phyloP scores from a whole-genome alignment of 148 eudicot genomes.

The Cornus controversa region DNA sequence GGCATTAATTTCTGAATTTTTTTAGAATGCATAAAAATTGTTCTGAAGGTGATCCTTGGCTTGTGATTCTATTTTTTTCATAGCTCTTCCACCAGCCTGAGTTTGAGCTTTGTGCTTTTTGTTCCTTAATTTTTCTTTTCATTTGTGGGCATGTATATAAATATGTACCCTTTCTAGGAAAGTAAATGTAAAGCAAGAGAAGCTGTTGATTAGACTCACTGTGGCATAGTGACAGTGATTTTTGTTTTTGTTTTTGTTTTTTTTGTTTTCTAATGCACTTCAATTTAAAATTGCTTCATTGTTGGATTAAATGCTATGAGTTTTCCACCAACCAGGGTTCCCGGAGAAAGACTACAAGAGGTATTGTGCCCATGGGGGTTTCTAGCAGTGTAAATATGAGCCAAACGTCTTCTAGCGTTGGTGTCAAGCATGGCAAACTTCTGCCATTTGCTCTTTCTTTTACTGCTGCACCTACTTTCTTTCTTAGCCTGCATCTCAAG shows the following conservation, averaged over 20 bases:
- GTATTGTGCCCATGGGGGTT: constrained; percentile 27
- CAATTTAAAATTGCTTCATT: neutral
- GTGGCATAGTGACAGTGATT: neutral
- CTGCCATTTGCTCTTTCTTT: constrained; percentile 68
- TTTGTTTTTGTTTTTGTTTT: too few species aligned
- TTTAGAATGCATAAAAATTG: neutral
- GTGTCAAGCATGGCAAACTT: constrained; percentile 39
- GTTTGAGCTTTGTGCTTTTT: neutral
- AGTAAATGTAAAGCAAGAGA: neutral
- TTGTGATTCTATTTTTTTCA: neutral
- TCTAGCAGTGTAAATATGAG: constrained; percentile 25
- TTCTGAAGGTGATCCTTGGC: neutral
- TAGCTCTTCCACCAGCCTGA: neutral
- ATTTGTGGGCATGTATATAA: neutral
- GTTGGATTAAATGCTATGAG: constrained; percentile 1
- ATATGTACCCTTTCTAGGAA: too few species aligned
- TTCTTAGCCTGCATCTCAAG: constrained; percentile 70
- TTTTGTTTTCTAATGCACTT: neutral
- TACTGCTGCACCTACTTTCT: constrained; percentile 67
- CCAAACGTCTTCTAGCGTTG: constrained; percentile 27
- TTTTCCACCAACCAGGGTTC: constrained; percentile 39
- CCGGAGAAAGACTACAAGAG: constrained; percentile 28
- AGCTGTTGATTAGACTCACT: neutral
- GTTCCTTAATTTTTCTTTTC: neutral
- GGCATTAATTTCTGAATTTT: too few species aligned